Evolutionary conservation across 345 rosid species (phyloP).

Genomic region (Bruguiera sexangula): DNA sequence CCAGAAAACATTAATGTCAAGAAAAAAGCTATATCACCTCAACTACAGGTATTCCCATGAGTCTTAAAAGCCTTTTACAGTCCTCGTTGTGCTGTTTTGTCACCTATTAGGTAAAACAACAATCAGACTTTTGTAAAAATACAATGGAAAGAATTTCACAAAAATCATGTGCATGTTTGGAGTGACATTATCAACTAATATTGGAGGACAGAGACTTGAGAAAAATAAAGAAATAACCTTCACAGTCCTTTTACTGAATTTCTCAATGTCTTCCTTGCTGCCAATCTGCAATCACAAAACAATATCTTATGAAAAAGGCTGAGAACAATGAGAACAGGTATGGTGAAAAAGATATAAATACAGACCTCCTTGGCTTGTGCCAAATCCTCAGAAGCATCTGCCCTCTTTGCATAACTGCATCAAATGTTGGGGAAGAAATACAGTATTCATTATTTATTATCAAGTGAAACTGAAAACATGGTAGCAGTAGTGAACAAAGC

Average conservation of each 20-base stretch:
- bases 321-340: background rate
- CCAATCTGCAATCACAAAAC: constrained; percentile 46
- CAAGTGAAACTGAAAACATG: background rate
- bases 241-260: constrained; percentile 86
- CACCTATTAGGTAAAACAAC: constrained; percentile 44
- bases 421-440: constrained; percentile 12
- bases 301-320: constrained; percentile 1
- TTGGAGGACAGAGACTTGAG: background rate
- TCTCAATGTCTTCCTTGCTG: constrained; percentile 85
- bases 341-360: constrained; percentile 6
- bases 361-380: constrained; percentile 63
- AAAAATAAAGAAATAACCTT: constrained; percentile 43
- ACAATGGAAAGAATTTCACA: background rate
- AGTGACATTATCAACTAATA: background rate
- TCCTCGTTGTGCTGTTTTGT: constrained; percentile 88
- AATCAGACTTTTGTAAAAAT: background rate
- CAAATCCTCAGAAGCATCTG: constrained; percentile 70
- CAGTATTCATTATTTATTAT: background rate
- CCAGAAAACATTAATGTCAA: background rate
- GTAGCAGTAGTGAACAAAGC: background rate
- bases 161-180: background rate
- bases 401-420: constrained; percentile 73
- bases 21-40: constrained; percentile 46
- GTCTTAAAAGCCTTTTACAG: constrained; percentile 75
- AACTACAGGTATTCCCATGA: constrained; percentile 92